Evolutionary conservation across 2,329 filamentous ascomycete species (phyloP), one percentile per base, ranked within the genome.

Genomic region (Clonostachys chloroleuca): DNA sequence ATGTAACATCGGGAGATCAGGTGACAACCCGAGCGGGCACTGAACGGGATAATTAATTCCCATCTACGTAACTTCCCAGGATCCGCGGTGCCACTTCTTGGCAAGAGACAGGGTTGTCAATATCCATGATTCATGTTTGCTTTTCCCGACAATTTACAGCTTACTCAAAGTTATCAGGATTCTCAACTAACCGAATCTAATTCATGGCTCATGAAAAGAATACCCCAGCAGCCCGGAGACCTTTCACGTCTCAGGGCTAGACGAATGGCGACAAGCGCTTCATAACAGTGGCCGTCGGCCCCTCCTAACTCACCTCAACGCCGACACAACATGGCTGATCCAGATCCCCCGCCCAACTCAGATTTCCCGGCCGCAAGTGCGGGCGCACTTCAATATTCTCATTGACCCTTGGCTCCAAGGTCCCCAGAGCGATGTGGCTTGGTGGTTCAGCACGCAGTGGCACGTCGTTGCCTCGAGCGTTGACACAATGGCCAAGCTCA

Each of bases 311-410:
- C 83, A 86, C 60, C 69, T 87, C 34, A 86, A 86, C 60, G 82
- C 77, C 54, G 83, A 87, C 63, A 84, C 81, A 5, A 80, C 77
- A 18, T 87, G 83, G 83, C 69, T 87, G 3, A 65, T 86, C n/a
- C 81, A 83, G 50, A 68, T 87, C 9, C 81, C 83, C 1, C 74
- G 76, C 41, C 81, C 80, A 6, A 55, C 64, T 0, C 62, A 64
- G 33, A 64, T 65, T 4, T 67, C 62, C 43, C 14, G 36, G 17
- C 68, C 70, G 39, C 64, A 63, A n/a, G 64, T 65, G 7, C 72
- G 75, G 16, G 65, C 68, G 16, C 83, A 78, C 54, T 86, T 77
- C 68, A 86, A 86, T 56, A 70, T 87, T 44, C 63, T 87, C 17
- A 72, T 87, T 40, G 83, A 86, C 56, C 83, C 83, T 0, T 87